Evolutionary conservation across 2,329 filamentous ascomycete genomes (phyloP), one percentile per base, ranked within the genome.

Genomic region (Trichothecium sympodiale): DNA sequence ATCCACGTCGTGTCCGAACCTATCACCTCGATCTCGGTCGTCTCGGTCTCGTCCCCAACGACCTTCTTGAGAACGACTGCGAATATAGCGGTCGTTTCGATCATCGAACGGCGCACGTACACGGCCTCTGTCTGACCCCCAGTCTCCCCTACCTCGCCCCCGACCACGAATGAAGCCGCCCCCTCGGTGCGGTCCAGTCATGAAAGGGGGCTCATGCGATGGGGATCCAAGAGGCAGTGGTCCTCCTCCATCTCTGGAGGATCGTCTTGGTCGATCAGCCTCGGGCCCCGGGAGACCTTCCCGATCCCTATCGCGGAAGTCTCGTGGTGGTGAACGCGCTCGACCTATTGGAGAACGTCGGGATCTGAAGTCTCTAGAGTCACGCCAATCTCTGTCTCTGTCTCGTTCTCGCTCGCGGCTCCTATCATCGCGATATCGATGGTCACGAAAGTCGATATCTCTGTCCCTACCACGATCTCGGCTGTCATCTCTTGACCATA

Each of bases 201-300:
- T 50, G 14, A 80, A 78, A 1, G 71, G 66, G 10, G 74, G 69
- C 42, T 87, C 82, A 0, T 81, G 83, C 16, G 75, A 77, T 8
- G 75, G 76, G 3, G 82, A 84, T 4, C 78, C 78, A 14, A 78
- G 80, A 2, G 80, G 83, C 16, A 77, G 70, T 9, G 82, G 80
- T 0, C 81, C 61, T 8, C 20, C 20, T 25, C 55, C 82, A 47
- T 88, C 83, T 48, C 83, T 69, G 8, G 81, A 85, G 13, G 71
- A 77, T 32, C 81, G 68, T 36, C 81, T 67, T 14, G 77, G 74
- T 39, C 82, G 70, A 39, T 79, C 76, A 7, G 76, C 67, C 43
- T 87, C 82, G 6, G 81, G 61, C 32, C 75, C 77, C 23, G 77
- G 63, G 1, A 76, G 77, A 2, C 61, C 55, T 46, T 77, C 72